Evolutionary conservation across 208 protist genomes (phyloP).

Genomic region (Leishmania aethiopica): DNA sequence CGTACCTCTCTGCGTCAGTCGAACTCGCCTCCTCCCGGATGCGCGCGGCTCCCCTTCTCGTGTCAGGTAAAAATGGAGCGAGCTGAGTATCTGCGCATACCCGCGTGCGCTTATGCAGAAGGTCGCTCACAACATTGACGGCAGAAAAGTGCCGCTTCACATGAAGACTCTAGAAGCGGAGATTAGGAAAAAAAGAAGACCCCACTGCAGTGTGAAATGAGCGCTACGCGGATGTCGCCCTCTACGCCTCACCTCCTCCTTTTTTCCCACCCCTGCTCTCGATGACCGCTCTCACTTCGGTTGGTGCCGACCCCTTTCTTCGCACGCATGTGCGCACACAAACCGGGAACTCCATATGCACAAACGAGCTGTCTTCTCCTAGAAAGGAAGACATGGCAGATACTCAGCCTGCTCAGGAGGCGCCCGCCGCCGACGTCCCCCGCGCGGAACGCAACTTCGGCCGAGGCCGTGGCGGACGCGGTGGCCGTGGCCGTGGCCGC

Average conservation of each 20-base stretch:
- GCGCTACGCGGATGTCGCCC: not conserved
- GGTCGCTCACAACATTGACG: not conserved
- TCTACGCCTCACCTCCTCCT: not conserved
- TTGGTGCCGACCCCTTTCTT: not conserved
- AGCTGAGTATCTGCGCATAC: not conserved
- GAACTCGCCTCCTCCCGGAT: not conserved
- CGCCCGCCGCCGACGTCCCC: slow-evolving; percentile 5
- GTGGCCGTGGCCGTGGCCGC: slow-evolving; percentile 16
- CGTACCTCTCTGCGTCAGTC: not conserved
- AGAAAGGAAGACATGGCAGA: slow-evolving; percentile 26
- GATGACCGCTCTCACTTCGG: not conserved
- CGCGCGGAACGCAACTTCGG: slow-evolving; percentile 18
- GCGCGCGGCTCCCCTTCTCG: not conserved
- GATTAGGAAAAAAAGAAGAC: not conserved
- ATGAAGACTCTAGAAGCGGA: not conserved
- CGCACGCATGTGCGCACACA: not conserved
- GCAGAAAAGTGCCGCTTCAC: not conserved
- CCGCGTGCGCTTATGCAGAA: not conserved
- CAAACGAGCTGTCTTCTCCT: too few species aligned
- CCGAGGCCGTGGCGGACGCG: slow-evolving; percentile 6
- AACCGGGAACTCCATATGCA: not conserved
- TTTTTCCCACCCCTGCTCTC: not conserved
- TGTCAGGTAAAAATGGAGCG: not conserved
- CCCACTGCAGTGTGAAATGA: not conserved
- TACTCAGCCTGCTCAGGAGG: slow-evolving; percentile 28